Conservation (phyloP, 225 moss, liverwort and hornwort species). For the Sphagnum tenellum region DNA sequence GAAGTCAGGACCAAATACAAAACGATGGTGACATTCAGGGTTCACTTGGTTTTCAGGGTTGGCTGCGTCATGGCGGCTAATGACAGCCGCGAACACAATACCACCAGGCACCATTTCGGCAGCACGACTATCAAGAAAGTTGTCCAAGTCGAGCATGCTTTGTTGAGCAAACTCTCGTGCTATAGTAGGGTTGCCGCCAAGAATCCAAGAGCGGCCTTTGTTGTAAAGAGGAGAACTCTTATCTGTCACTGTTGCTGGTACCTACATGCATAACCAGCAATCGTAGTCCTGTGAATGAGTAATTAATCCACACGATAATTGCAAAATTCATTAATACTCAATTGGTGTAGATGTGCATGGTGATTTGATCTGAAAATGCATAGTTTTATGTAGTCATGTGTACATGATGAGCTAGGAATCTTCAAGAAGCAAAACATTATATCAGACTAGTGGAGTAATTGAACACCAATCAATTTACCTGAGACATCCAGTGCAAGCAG, state of each 20-base stretch:
- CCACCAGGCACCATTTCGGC: conserved; percentile 21
- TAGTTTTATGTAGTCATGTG: background rate
- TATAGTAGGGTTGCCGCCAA: background rate
- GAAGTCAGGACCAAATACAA: background rate
- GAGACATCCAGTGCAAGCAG: conserved; percentile 1
- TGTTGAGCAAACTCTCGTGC: conserved; percentile 6
- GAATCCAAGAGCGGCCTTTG: conserved; percentile 5
- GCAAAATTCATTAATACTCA: background rate
- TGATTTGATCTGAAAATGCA: too few relatives aligned
- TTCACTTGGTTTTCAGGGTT: background rate
- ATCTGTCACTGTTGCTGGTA: conserved; percentile 10
- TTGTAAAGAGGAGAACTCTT: conserved; percentile 12
- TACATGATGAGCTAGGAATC: background rate
- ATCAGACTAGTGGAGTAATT: background rate
- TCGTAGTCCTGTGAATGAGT: too few relatives aligned
- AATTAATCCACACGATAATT: too few relatives aligned
- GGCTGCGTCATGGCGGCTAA: background rate
- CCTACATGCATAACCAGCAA: background rate
- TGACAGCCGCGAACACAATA: conserved; percentile 4
- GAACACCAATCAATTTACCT: background rate
- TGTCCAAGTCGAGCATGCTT: conserved; percentile 6
- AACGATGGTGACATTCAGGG: background rate
- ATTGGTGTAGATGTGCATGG: background rate
- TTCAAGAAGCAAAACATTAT: too few relatives aligned
- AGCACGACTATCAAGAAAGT: conserved; percentile 8